Percentiles rank a stretch among this genome's conserved stretches.
These are phyloP conservation scores for Bipolaris sorokiniana DNA, from an alignment of 2,329 filamentous ascomycete genomes.

Conservation along the genomic window DNA sequence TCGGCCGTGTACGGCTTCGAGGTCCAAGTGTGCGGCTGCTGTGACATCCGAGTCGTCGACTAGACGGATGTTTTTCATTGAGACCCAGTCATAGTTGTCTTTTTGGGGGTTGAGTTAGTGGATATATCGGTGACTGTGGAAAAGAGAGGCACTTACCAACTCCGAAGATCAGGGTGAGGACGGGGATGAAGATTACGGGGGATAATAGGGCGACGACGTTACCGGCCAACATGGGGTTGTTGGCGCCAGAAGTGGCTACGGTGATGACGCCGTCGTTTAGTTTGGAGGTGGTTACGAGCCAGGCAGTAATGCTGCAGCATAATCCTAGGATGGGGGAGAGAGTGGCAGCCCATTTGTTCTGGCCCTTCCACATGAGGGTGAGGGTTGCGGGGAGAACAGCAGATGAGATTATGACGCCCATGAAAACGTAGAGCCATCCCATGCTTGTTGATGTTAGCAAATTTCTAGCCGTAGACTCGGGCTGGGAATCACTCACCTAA, in stretches of 20 bases:
- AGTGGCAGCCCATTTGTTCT: conserved; percentile 76
- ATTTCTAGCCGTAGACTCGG: background rate
- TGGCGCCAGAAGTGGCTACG: conserved; percentile 65
- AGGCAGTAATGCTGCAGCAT: conserved; percentile 65
- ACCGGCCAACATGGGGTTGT: conserved; percentile 81
- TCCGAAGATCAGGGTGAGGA: conserved; percentile 73
- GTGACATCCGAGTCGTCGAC: conserved; percentile 78
- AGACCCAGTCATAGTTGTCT: conserved; percentile 82
- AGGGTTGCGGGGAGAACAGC: conserved; percentile 83
- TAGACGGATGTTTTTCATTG: conserved; percentile 78
- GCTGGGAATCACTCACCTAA: conserved; percentile 19
- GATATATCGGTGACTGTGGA: background rate
- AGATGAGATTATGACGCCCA: conserved; percentile 88
- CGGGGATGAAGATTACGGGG: conserved; percentile 73
- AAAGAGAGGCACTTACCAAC: conserved; percentile 20
- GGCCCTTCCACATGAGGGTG: conserved; percentile 79
- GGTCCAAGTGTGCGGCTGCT: conserved; percentile 64
- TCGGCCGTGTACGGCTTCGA: conserved; percentile 62
- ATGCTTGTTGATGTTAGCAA: conserved; percentile 54
- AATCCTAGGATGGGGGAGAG: conserved; percentile 72
- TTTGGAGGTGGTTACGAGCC: conserved; percentile 46
- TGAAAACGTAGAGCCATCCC: conserved; percentile 87
- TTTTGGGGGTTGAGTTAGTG: conserved; percentile 67
- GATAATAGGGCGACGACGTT: conserved; percentile 83
- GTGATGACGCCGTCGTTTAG: conserved; percentile 44